phyloP scores from a whole-genome alignment of 148 eudicot genomes.

The Salicornia ramosissima region DNA sequence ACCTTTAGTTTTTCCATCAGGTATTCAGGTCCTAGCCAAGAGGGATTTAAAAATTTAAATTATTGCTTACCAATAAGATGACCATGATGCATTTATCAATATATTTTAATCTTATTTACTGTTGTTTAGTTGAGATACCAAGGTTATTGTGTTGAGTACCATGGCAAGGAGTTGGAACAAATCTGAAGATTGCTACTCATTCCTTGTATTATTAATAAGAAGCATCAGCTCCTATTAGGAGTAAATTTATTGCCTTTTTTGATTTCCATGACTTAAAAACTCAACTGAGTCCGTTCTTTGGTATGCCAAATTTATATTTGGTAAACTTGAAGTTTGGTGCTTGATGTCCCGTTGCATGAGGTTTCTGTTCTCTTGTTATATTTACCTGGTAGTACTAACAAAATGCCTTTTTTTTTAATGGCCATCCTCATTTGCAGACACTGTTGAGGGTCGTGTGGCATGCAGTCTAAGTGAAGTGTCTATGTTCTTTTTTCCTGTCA shows the following conservation, averaged over 20 bases:
- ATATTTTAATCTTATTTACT: too few relatives aligned
- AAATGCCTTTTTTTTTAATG: slow-evolving; percentile 5
- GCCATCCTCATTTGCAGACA: slow-evolving; percentile 37
- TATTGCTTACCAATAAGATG: too few relatives aligned
- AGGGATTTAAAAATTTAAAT: too few relatives aligned
- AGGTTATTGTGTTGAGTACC: too few relatives aligned
- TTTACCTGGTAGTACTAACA: slow-evolving; percentile 4
- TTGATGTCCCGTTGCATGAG: not conserved
- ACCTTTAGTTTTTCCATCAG: too few relatives aligned
- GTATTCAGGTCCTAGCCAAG: too few relatives aligned
- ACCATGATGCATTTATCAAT: too few relatives aligned
- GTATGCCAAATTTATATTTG: not conserved
- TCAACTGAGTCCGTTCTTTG: too few relatives aligned
- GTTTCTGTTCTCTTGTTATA: not conserved
- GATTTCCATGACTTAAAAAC: not conserved
- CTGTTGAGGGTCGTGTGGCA: slow-evolving; percentile 23
- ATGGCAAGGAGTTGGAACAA: not conserved
- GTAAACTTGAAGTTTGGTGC: not conserved
- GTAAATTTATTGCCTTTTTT: not conserved
- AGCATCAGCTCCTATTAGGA: not conserved
- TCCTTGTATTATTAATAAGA: not conserved
- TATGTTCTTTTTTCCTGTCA: slow-evolving; percentile 59
- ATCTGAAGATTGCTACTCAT: not conserved
- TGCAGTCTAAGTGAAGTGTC: slow-evolving; percentile 42
- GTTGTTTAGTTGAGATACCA: too few relatives aligned